Conservation (phyloP, 257 asterid genomes). For the Ophiorrhiza pumila region DNA sequence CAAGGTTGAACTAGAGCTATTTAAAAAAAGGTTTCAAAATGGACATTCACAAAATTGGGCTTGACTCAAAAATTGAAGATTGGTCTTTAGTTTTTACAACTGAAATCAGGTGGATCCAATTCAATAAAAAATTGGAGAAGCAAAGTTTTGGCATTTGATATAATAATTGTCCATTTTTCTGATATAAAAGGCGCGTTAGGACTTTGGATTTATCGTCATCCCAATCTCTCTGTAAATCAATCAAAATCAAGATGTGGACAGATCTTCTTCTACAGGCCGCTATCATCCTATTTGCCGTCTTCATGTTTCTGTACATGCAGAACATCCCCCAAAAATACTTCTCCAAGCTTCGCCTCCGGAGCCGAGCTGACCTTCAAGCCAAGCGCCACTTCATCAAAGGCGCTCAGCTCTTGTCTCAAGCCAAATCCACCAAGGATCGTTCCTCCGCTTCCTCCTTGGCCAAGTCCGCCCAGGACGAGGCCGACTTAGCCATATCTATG, state of each 20-base stretch:
- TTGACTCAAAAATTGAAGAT: no score
- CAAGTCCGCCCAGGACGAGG: constrained; percentile 46
- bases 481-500: constrained; percentile 55
- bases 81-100: no score
- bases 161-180: no score
- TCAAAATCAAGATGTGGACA: constrained; percentile 46
- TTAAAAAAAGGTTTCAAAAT: no score
- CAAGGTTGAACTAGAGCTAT: no score
- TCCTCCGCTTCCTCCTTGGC: constrained; percentile 30
- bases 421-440: constrained; percentile 36
- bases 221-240: no score
- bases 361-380: constrained; percentile 43
- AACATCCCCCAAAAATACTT: constrained; percentile 51
- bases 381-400: constrained; percentile 70
- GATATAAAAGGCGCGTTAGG: no score
- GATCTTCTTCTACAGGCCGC: constrained; percentile 57
- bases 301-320: constrained; percentile 44
- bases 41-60: no score
- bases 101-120: no score
- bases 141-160: no score
- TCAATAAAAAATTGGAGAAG: no score
- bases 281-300: constrained; percentile 16
- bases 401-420: constrained; percentile 63
- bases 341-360: constrained; percentile 46
- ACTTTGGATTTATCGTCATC: no score